These are phyloP conservation scores for Styphnolobium japonicum DNA, from an alignment of 306 rosid genomes.

Conservation along the genomic window DNA sequence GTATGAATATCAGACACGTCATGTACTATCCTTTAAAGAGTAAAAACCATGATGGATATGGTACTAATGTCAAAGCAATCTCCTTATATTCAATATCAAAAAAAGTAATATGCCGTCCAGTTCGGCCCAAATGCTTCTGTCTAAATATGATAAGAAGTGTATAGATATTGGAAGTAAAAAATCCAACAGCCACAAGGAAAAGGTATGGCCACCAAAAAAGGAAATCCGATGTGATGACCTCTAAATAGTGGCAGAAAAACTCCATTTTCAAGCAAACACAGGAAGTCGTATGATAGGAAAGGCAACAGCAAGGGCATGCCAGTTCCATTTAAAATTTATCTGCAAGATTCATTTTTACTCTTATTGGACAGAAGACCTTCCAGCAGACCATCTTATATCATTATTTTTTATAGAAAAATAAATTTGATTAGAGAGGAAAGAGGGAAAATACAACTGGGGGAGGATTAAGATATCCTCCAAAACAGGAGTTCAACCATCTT, in stretches of 20 bases:
- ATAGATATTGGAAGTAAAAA: not conserved
- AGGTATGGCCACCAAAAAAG: not conserved
- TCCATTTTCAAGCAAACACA: not conserved
- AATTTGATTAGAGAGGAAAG: not conserved
- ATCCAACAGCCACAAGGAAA: not conserved
- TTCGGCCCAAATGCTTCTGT: not conserved
- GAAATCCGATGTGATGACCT: not conserved
- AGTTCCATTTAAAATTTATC: not conserved
- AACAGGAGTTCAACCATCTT: not conserved
- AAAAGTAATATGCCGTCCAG: not conserved
- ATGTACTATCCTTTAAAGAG: not conserved
- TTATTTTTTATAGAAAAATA: not conserved
- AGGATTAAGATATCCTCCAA: constrained; percentile 4
- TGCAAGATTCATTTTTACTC: not conserved
- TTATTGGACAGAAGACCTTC: constrained; percentile 4
- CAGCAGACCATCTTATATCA: not conserved
- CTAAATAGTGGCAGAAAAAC: not conserved
- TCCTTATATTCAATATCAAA: not conserved
- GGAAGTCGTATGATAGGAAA: not conserved
- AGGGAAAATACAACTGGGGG: not conserved
- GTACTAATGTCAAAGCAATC: not conserved
- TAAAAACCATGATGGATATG: not conserved
- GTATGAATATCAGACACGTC: not conserved
- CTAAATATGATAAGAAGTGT: not conserved
- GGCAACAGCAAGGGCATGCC: not conserved